Conservation (phyloP, 208 protist species). For the Trichomonas gallinae region DNA sequence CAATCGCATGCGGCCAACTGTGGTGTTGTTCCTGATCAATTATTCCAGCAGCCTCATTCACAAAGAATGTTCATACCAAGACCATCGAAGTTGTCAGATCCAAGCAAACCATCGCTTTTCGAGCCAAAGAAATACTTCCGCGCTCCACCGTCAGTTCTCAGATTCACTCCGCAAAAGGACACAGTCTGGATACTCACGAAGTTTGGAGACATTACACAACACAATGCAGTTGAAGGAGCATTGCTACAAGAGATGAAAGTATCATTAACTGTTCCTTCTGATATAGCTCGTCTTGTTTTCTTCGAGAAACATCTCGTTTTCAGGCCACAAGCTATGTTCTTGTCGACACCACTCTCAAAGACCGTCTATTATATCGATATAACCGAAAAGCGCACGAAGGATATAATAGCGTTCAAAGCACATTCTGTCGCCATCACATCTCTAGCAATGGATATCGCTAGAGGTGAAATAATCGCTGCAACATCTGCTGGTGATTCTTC, state of each 20-base stretch:
- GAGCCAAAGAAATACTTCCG: background rate
- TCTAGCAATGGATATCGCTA: background rate
- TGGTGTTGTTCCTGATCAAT: background rate
- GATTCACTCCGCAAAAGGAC: background rate
- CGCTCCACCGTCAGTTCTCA: background rate
- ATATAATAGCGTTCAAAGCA: background rate
- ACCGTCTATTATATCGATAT: background rate
- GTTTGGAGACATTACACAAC: background rate
- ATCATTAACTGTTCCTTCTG: background rate
- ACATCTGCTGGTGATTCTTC: background rate
- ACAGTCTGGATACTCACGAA: background rate
- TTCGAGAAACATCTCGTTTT: background rate
- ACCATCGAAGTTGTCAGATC: background rate
- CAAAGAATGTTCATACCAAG: background rate
- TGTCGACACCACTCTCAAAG: background rate
- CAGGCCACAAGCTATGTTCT: background rate
- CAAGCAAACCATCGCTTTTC: background rate
- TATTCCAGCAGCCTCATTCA: background rate
- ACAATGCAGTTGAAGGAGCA: background rate
- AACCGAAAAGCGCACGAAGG: background rate
- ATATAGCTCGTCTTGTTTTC: background rate
- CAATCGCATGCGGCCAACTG: background rate
- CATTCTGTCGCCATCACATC: background rate
- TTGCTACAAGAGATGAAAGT: background rate
- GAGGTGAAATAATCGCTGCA: background rate